Evolutionary conservation across 1,284 basidiomycete species (phyloP).

Genomic region (Moesziomyces sp.): DNA sequence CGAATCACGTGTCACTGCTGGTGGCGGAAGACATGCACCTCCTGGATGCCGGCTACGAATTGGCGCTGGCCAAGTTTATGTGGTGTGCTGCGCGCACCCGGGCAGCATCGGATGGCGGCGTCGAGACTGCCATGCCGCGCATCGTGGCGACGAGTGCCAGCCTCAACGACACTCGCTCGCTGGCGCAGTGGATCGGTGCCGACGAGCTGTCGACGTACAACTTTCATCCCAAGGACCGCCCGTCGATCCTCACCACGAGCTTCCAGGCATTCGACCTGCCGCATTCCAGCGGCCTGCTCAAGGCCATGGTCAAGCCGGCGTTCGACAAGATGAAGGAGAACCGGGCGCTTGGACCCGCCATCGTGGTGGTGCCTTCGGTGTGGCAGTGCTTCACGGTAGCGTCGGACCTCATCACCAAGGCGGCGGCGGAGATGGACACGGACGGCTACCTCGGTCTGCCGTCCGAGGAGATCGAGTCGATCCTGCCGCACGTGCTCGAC

Average conservation of each 20-base stretch:
- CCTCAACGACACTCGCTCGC: constrained; percentile 80
- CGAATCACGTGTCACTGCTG: constrained; percentile 70
- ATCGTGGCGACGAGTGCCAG: constrained; percentile 83
- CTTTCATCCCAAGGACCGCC: constrained; percentile 85
- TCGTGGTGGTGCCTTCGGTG: constrained; percentile 91
- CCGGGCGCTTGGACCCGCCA: constrained; percentile 72
- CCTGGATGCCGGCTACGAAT: constrained; percentile 84
- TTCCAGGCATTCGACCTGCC: constrained; percentile 86
- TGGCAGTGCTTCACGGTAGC: constrained; percentile 82
- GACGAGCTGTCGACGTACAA: constrained; percentile 76
- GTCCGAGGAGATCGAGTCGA: constrained; percentile 75
- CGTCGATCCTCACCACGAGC: constrained; percentile 78
- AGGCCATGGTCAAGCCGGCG: constrained; percentile 90
- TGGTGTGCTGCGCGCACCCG: constrained; percentile 11
- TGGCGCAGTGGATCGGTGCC: constrained; percentile 86
- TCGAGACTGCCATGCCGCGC: constrained; percentile 68
- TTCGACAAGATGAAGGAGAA: constrained; percentile 73
- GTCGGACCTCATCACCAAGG: constrained; percentile 86
- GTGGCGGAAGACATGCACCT: constrained; percentile 88
- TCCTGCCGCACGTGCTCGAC: constrained; percentile 76
- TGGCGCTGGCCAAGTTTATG: constrained; percentile 74
- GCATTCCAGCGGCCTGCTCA: constrained; percentile 86
- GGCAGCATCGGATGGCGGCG: neutral
- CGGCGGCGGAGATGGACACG: constrained; percentile 77
- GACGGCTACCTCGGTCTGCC: constrained; percentile 77